Base-by-base conservation (phyloP, 106 monocot genomes). In the Dendrobium nobile region DNA sequence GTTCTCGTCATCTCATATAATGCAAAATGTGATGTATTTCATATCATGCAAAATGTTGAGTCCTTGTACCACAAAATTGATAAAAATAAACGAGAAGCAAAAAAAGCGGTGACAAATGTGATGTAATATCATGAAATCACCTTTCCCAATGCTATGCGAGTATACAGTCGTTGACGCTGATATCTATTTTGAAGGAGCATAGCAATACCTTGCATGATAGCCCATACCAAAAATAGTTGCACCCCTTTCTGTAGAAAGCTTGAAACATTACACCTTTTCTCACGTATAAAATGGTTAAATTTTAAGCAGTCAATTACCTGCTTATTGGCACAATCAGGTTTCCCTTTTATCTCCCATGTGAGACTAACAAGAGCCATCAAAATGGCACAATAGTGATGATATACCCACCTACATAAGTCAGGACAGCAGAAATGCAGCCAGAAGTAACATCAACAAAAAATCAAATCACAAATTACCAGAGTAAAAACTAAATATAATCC, bases 311-410 rank as follows among this genome's bases (percentile, higher is more conserved):
- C 9, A 70, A 83, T 4, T 81, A 96, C 96, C 96, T 96, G 96
- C 85, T 96, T 93, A 73, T 81, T 55, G 44, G 87, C 77, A 82
- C 95, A 96, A 84, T 89, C 86, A 79, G 93, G 87, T 84, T 89
- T 88, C 31, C 95, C 95, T 85, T 96, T 96, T 78, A 93, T 93
- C 82, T 96, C 96, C 96, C 96, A 96, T 80, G 96, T 96, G n/a
- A 96, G 91, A 78, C 93, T 96, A 7, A 96, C 83, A 78, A 96
- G 85, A 19, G 93, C 88, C 87, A 96, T 91, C 79, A 90, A 41
- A 87, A 96, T 96, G 37, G 96, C 89, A 87, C 80, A 90, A 81
- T 96, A 96, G 78, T 96, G 96, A 91, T 96, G 96, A 77, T 81
- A 91, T 84, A 96, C 86, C 96, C 96, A 96, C 96, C 96, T 96